These are phyloP conservation scores for Canavalia ensiformis DNA, from an alignment of 306 rosid species.

Conservation along the genomic window DNA sequence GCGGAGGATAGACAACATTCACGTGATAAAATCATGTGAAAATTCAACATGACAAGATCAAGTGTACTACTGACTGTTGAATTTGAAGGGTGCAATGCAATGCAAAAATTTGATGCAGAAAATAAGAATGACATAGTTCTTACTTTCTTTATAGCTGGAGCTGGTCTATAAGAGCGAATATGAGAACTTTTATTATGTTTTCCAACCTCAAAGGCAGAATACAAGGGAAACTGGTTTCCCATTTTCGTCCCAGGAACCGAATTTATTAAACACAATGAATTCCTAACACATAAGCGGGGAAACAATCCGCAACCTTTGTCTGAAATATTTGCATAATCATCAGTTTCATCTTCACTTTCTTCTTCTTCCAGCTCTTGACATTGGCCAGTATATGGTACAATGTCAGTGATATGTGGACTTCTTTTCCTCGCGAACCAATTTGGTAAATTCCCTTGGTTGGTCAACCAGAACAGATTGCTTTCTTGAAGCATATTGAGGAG, in stretches of 20 bases:
- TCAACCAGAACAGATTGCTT: conserved; percentile 50
- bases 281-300: conserved; percentile 64
- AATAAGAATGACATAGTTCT: conserved; percentile 13
- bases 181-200: conserved; percentile 56
- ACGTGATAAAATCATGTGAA: neutral
- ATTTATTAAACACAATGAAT: conserved; percentile 68
- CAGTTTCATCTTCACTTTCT: conserved; percentile 72
- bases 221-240: conserved; percentile 52
- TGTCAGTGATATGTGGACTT: conserved; percentile 53
- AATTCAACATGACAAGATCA: neutral
- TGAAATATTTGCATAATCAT: conserved; percentile 55
- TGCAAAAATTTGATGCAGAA: conserved; percentile 30
- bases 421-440: conserved; percentile 58
- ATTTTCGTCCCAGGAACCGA: conserved; percentile 68
- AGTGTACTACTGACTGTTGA: conserved; percentile 4
- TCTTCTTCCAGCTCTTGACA: conserved; percentile 54
- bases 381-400: conserved; percentile 57
- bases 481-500: conserved; percentile 61
- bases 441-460: conserved; percentile 64
- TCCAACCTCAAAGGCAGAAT: conserved; percentile 50
- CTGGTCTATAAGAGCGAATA: conserved; percentile 55
- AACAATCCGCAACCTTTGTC: conserved; percentile 85
- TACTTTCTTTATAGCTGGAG: conserved; percentile 76
- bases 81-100: neutral
- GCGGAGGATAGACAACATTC: neutral